Conservation (phyloP, 371 early-diverging fungal genomes). For the Mucor irregularis region DNA sequence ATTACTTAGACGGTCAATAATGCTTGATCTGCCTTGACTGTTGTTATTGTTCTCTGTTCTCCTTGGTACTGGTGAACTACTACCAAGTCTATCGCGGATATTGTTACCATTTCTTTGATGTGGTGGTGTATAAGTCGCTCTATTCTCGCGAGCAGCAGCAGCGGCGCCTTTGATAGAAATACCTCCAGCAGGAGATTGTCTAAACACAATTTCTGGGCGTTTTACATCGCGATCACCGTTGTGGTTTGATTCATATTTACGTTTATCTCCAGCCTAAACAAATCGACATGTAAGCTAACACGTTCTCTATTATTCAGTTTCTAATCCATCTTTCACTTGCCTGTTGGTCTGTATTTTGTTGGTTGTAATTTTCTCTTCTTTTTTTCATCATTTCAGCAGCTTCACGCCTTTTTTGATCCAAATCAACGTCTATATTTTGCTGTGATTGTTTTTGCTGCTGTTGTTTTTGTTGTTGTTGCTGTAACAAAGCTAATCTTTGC, state of each 20-base stretch:
- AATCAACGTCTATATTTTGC: background rate
- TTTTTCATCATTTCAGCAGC: slow-evolving; percentile 14
- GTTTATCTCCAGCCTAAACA: slow-evolving; percentile 12
- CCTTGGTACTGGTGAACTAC: no score
- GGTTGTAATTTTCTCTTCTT: background rate
- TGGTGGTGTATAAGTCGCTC: slow-evolving; percentile 6
- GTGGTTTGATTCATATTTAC: background rate
- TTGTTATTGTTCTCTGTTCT: background rate
- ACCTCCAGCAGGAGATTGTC: slow-evolving; percentile 10
- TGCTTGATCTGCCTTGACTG: background rate
- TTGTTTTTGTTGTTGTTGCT: slow-evolving; percentile 10
- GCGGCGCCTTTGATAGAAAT: slow-evolving; percentile 8
- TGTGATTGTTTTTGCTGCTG: background rate
- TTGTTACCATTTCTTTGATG: background rate
- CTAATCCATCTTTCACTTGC: no score
- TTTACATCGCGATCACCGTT: background rate
- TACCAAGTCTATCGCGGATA: background rate
- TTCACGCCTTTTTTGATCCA: slow-evolving; percentile 13
- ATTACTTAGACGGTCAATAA: slow-evolving; percentile 4
- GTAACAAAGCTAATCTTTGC: slow-evolving; percentile 8
- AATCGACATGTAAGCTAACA: background rate
- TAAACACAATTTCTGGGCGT: background rate
- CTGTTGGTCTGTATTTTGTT: no score
- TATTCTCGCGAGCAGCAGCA: background rate
- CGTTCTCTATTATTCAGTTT: no score